Conservation (phyloP, 192 early-diverging fungal genomes). For the Spizellomyces punctatus region DNA sequence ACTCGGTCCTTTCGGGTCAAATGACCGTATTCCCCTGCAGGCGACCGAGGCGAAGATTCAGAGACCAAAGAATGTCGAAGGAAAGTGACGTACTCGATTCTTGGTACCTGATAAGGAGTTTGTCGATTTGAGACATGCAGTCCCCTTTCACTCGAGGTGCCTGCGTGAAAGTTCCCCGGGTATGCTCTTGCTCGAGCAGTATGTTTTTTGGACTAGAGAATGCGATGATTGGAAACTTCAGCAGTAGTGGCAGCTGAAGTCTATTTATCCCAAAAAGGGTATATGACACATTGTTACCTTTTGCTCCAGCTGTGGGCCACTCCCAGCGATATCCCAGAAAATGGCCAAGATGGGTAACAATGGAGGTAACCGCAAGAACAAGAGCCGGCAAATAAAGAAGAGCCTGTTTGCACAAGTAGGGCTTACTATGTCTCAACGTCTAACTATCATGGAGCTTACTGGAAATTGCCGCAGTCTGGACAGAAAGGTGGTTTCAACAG, state of each 20-base stretch:
- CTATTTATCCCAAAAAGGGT: too few species aligned
- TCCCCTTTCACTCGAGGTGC: too few species aligned
- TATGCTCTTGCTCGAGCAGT: too few species aligned
- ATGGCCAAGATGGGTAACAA: too few species aligned
- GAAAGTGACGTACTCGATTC: not conserved
- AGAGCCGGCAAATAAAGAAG: constrained; percentile 6
- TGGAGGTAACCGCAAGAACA: not conserved
- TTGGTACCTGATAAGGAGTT: constrained; percentile 18
- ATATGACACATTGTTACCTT: too few species aligned
- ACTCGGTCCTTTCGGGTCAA: constrained; percentile 71
- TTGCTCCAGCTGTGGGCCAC: too few species aligned
- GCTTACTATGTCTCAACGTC: not conserved
- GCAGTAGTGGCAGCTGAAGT: too few species aligned
- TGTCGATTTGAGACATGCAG: constrained; percentile 22
- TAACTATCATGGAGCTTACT: not conserved
- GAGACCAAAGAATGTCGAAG: not conserved
- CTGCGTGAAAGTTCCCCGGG: too few species aligned
- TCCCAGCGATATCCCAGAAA: too few species aligned
- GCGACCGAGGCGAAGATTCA: not conserved
- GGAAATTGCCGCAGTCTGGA: not conserved
- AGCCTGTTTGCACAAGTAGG: constrained; percentile 3
- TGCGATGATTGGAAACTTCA: too few species aligned
- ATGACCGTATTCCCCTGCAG: constrained; percentile 83
- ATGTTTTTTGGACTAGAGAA: too few species aligned
- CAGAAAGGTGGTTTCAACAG: not conserved